Evolutionary conservation across 2,329 filamentous ascomycete species (phyloP).

Genomic region (Pleoardoris graminearum): DNA sequence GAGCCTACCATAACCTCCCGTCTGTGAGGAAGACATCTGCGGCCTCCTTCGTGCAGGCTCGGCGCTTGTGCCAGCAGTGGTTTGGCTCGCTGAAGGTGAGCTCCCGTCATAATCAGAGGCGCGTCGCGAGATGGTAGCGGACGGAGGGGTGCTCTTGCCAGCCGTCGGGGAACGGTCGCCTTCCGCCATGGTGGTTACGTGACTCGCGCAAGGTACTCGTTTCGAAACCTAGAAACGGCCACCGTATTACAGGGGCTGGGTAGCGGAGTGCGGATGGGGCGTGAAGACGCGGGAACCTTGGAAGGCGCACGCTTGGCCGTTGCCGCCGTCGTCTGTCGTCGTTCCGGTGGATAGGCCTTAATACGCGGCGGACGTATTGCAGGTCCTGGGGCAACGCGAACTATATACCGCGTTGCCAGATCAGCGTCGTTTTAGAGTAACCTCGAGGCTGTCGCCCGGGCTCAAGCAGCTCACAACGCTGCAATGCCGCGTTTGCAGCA

Average conservation of each 20-base stretch:
- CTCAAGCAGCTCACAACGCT: constrained; percentile 10
- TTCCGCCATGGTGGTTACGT: constrained; percentile 35
- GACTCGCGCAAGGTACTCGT: not conserved
- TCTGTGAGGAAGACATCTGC: constrained; percentile 28
- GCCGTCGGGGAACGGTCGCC: constrained; percentile 30
- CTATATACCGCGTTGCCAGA: constrained; percentile 8
- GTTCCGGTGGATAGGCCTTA: too few relatives aligned
- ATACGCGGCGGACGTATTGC: not conserved
- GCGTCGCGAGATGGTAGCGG: constrained; percentile 27
- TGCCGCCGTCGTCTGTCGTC: too few relatives aligned
- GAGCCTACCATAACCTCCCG: constrained; percentile 40
- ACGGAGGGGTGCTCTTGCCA: constrained; percentile 27
- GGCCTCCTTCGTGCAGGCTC: constrained; percentile 39
- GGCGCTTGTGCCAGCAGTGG: constrained; percentile 16
- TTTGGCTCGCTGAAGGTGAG: constrained; percentile 23
- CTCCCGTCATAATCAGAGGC: constrained; percentile 31
- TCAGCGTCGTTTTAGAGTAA: constrained; percentile 2
- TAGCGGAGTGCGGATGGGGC: too few relatives aligned
- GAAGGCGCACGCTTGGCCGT: too few relatives aligned
- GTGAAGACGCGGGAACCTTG: too few relatives aligned
- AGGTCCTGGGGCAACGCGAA: not conserved
- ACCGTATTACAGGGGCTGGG: too few relatives aligned
- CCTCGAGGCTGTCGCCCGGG: too few relatives aligned
- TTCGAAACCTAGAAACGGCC: too few relatives aligned
- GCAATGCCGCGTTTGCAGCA: constrained; percentile 14